Evolutionary conservation across 768 basidiomycete genomes (phyloP), one percentile per base, ranked within the genome.

Genomic region (Tephrocybe sp.): DNA sequence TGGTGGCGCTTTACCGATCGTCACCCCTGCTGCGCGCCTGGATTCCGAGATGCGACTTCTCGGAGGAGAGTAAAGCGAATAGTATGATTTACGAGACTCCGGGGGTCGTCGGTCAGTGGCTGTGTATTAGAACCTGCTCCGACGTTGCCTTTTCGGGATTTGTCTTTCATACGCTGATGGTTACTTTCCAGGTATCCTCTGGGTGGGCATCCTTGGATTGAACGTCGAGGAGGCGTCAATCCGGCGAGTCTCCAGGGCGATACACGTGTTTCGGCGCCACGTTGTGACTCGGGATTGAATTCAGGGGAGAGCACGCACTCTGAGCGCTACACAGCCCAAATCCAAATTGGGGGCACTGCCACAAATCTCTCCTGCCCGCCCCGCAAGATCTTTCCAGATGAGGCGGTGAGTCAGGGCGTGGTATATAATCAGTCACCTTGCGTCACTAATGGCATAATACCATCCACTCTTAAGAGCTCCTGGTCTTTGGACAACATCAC

Each of bases 211-310:
- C 21, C 13, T 25, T n/a, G 5, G 21, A 25, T 26, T 30, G 25
- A 9, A 47, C 22, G 42, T 39, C 37, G 30, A 31, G 41, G 30
- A 26, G 24, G n/a, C 27, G n/a, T 35, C 25, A 18, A 44, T 35
- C 30, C 30, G 55, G 15, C n/a, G 51, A 43, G 28, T 53, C 44
- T 51, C 34, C 26, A 47, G 52, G 47, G 35, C 40, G 37, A 28
- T 28, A 45, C 44, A 45, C 42, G 52, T 39, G 45, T 51, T 46
- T 22, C 15, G 9, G 30, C 18, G 30, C 42, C 18, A 44, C 46
- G 31, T 25, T 22, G 26, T 53, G 56, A 57, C 55, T 57, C 56
- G 37, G 46, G 44, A 51, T 47, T 31, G 40, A 32, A 2, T 53
- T 46, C 51, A 50, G 49, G 53, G 35, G 44, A 18, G 28, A 4